Percentiles rank a stretch among this genome's conserved stretches.
These are phyloP conservation scores for Thuja plicata DNA, from an alignment of 83 land plant species.

Conservation along the genomic window DNA sequence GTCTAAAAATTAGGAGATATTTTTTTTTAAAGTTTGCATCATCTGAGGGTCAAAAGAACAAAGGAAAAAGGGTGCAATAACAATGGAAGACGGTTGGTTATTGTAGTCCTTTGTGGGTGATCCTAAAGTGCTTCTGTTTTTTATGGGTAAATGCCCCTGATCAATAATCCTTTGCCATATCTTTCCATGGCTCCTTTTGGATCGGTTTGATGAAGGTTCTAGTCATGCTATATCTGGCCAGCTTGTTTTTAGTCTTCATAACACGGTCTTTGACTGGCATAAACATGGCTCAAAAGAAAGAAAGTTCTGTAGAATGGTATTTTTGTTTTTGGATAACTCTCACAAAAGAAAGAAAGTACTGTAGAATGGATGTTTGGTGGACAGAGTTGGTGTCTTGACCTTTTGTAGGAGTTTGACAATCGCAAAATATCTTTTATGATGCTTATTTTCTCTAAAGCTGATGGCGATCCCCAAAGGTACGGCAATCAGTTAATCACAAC, in stretches of 20 bases:
- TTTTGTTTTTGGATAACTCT: background rate
- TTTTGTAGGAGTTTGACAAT: background rate
- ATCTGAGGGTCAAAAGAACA: background rate
- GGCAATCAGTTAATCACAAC: background rate
- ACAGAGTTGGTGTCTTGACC: background rate
- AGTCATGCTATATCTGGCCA: background rate
- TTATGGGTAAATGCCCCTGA: background rate
- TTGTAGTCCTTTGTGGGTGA: background rate
- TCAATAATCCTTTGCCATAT: conserved; percentile 1
- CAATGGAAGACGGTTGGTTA: background rate
- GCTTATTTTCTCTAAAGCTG: background rate
- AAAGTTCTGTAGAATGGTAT: no score
- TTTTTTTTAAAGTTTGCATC: background rate
- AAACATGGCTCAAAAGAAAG: background rate
- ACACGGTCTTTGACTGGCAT: background rate
- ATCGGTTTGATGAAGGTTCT: background rate
- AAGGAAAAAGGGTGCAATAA: background rate
- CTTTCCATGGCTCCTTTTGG: background rate
- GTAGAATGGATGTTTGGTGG: background rate
- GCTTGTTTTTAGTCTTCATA: background rate
- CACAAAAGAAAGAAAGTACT: background rate
- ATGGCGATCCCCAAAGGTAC: background rate
- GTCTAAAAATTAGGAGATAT: background rate
- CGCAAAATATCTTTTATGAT: background rate
- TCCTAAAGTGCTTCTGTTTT: background rate